phyloP scores from a whole-genome alignment of 768 basidiomycete species.

The Tricholoma saponaceum region DNA sequence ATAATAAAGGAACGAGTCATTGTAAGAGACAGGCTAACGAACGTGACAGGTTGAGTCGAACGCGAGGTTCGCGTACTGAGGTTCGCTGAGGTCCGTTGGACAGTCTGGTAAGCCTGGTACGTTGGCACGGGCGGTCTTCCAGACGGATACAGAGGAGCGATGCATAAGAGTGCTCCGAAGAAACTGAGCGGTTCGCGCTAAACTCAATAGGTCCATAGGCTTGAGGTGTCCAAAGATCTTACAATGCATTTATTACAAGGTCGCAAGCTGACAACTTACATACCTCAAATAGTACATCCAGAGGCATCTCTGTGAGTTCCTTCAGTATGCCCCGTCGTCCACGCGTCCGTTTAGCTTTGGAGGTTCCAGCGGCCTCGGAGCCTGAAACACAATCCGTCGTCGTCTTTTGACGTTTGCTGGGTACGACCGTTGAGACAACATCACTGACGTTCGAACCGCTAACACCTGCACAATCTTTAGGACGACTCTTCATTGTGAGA shows the following conservation, averaged over 20 bases:
- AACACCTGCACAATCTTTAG: not conserved
- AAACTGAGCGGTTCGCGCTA: slow-evolving; percentile 4
- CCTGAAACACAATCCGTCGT: no score
- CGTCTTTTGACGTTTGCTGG: not conserved
- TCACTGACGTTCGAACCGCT: not conserved
- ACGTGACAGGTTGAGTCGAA: slow-evolving; percentile 18
- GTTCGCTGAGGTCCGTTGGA: slow-evolving; percentile 21
- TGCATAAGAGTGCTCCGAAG: slow-evolving; percentile 16
- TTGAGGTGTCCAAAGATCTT: slow-evolving; percentile 4
- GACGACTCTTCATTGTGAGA: not conserved
- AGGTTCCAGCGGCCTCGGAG: not conserved
- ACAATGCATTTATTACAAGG: not conserved
- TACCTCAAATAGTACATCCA: slow-evolving; percentile 26
- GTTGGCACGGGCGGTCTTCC: slow-evolving; percentile 16
- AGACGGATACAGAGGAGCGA: slow-evolving; percentile 17
- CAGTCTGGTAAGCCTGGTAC: slow-evolving; percentile 20
- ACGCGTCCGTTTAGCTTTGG: slow-evolving; percentile 8
- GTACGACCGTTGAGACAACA: not conserved
- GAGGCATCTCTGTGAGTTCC: slow-evolving; percentile 19
- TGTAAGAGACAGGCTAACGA: not conserved
- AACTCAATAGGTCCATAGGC: not conserved
- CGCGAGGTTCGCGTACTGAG: slow-evolving; percentile 18
- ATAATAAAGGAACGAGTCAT: not conserved
- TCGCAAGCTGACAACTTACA: not conserved
- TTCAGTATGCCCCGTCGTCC: slow-evolving; percentile 21